Base-by-base conservation (phyloP, 75 land plant species). In the Selaginella moellendorffii region DNA sequence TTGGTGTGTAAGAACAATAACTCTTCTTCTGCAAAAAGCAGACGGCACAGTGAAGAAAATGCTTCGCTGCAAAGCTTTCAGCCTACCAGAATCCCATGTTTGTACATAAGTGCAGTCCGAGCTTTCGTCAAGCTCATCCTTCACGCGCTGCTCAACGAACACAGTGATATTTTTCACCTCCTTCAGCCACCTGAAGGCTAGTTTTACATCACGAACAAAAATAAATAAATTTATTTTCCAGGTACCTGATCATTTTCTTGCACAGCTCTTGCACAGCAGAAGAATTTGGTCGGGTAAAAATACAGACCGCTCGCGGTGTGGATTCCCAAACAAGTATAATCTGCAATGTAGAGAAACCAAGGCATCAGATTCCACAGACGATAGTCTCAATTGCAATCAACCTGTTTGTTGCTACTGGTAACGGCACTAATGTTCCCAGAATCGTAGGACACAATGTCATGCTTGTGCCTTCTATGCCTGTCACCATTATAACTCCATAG, bases 391-490 rank as follows among this genome's bases (percentile, higher is more conserved):
- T n/a, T n/a, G n/a, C n/a, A n/a, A n/a, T n/a, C 26, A 65, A 93
- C 98, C 90, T 93, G 90, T 63, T 81, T 93, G 75, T 76, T 89
- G 67, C 83, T 85, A 62, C 96, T 86, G 24, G 77, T 80, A 63
- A 79, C 83, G 28, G 96, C 81, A 2, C 80, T 88, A 58, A 93
- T 93, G 63, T 93, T 71, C 54, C 98, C 98, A 54, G 69, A 79
- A 64, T 85, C 96, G 81, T 84, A 88, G 21, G 96, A 93, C 53
- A 93, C 98, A 54, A 88, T 63, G 9, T 89, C 96, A 73, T 88
- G 98, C 72, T 85, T 83, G 65, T 88, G 89, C 69, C 77, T 85
- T 54, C 76, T 76, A 62, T 76, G 72, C 30, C 77, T 77, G 1
- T 68, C 81, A 31, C 83, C 85, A 51, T 78, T 79, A 64, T 78